Evolutionary conservation across 176 grass and related monocot species (phyloP), one percentile per base, ranked within the genome.

Genomic region (Avena sativa): DNA sequence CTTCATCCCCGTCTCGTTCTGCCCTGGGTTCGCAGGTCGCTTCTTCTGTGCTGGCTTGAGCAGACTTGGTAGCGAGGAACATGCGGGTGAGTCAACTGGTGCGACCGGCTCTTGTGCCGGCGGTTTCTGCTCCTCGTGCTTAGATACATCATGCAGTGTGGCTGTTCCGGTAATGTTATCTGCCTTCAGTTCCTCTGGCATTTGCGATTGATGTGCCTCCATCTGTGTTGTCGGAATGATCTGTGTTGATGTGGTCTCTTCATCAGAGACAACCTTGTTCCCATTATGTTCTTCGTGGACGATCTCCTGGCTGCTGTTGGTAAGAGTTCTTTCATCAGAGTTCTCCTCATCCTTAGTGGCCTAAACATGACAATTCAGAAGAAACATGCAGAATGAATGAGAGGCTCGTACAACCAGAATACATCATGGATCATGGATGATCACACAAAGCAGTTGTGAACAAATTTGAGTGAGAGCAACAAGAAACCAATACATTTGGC

Each of bases 1-100:
- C 46, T 91, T 91, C 86, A 85, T 91, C 30, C 82, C 78, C 0
- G 21, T 82, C 62, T 88, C 71, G 16, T 85, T 85, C 71, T 53
- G 11, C 85, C 32, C 21, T 0, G 8, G 28, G 75, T 76, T 32
- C 16, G 4, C 49, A 0, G 28, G 38, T 12, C 53, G 44, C 74
- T 85, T 85, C 62, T 85, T 88, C 52, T 63, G 77, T 23, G 46
- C 3, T 25, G 44, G 43, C 52, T 85, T 88, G n/a, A 56, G 40
- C 43, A 85, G 13, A 52, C 68, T 75, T 20, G 86, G 47, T n/a
- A 63, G 0, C 8, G 64, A 80, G 44, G 85, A 71, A 21, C 30
- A 59, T 12, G 43, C 51, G 0, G 52, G 86, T 50, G 82, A 70
- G 26, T 55, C 2, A 5, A 30, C 71, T 3, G 12, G 81, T 13